These are phyloP conservation scores for Cenchrus fungigraminus DNA, from an alignment of 176 grass and related monocot genomes.

Conservation along the genomic window DNA sequence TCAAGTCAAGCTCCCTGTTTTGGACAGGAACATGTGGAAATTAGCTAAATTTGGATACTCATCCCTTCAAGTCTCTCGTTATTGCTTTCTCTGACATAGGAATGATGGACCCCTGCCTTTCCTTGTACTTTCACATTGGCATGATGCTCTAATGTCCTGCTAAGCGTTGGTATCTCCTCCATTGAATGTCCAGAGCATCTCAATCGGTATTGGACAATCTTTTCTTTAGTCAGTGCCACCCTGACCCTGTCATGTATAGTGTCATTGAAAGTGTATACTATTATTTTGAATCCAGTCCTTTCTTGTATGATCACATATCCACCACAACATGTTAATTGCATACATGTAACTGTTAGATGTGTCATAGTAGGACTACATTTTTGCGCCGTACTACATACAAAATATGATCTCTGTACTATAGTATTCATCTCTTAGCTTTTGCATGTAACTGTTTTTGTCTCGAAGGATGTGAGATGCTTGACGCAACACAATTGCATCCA, in stretches of 20 bases:
- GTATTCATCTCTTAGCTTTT: neutral
- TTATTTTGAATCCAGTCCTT: neutral
- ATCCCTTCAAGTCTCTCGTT: neutral
- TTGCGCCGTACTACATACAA: neutral
- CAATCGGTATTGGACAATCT: neutral
- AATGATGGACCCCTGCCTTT: neutral
- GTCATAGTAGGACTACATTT: neutral
- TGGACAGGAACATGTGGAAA: neutral
- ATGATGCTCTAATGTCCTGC: neutral
- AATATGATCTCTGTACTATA: neutral
- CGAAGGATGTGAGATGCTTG: neutral
- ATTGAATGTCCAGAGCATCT: neutral
- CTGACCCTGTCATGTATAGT: neutral
- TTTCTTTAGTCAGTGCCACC: neutral
- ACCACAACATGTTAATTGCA: neutral
- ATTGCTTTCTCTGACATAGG: neutral
- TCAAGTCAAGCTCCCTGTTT: neutral
- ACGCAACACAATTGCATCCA: no score
- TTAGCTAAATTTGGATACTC: slow-evolving; percentile 1
- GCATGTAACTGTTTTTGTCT: neutral
- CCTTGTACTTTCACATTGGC: neutral
- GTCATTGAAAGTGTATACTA: neutral
- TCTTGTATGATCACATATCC: neutral
- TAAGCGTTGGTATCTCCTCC: neutral
- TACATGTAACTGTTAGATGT: neutral